Evolutionary conservation across 2,329 filamentous ascomycete species (phyloP).

Genomic region (Passalora sequoiae): DNA sequence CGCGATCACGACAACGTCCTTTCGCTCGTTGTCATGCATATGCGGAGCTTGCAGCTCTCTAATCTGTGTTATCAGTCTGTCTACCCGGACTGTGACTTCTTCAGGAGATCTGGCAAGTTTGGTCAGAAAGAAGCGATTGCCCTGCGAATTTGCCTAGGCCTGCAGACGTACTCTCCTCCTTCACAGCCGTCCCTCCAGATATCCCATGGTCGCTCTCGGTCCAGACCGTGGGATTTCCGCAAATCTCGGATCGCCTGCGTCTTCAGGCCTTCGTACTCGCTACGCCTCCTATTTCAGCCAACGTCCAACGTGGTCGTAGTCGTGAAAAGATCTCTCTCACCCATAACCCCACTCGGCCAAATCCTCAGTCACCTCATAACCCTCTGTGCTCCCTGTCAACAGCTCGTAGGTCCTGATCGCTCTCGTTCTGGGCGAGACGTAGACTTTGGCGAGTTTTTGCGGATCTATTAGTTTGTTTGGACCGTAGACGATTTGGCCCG

Average conservation of each 20-base stretch:
- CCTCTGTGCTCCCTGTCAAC: slow-evolving; percentile 34
- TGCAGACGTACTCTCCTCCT: slow-evolving; percentile 63
- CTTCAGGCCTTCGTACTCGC: slow-evolving; percentile 70
- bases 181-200: slow-evolving; percentile 88
- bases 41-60: slow-evolving; percentile 52
- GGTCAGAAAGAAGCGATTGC: too few species aligned
- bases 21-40: slow-evolving; percentile 42
- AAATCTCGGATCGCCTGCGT: slow-evolving; percentile 60
- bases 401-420: slow-evolving; percentile 48
- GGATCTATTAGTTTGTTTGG: slow-evolving; percentile 50
- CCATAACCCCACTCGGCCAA: slow-evolving; percentile 86
- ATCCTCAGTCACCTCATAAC: slow-evolving; percentile 55
- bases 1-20: slow-evolving; percentile 71
- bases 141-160: too few species aligned
- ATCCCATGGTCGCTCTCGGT: slow-evolving; percentile 61
- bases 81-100: slow-evolving; percentile 65
- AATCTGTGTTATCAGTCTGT: slow-evolving; percentile 68
- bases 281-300: too few species aligned
- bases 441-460: slow-evolving; percentile 43
- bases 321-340: slow-evolving; percentile 11
- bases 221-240: slow-evolving; percentile 55
- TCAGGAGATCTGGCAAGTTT: slow-evolving; percentile 62
- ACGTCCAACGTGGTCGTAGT: too few species aligned
- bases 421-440: slow-evolving; percentile 47
- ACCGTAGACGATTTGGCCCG: slow-evolving; percentile 47